phyloP scores from a whole-genome alignment of 768 basidiomycete species.

The Tricholoma hemisulphureum region DNA sequence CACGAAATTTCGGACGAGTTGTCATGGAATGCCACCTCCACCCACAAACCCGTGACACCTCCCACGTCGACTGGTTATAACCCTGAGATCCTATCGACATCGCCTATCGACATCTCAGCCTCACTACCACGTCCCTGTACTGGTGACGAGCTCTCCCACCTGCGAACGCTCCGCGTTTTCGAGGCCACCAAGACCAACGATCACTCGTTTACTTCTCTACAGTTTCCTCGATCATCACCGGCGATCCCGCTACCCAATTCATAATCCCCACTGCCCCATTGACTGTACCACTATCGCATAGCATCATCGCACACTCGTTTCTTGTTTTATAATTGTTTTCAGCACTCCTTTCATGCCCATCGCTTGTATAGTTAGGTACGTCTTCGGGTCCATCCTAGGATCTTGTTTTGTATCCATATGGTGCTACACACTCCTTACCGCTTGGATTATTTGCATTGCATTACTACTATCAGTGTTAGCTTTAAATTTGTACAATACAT shows the following conservation, averaged over 20 bases:
- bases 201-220: conserved; percentile 17
- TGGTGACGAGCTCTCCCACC: conserved; percentile 43
- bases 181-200: conserved; percentile 42
- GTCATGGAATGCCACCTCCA: conserved; percentile 14
- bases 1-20: conserved; percentile 18
- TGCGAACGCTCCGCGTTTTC: conserved; percentile 53
- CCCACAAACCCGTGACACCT: conserved; percentile 18
- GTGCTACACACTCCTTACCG: background rate
- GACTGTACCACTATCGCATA: conserved; percentile 4
- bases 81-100: conserved; percentile 14
- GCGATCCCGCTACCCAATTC: conserved; percentile 12
- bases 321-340: background rate
- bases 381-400: background rate
- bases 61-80: conserved; percentile 11
- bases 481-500: background rate
- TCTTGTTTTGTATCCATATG: background rate
- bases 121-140: conserved; percentile 13
- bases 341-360: background rate
- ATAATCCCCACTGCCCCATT: background rate
- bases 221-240: conserved; percentile 20
- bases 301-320: background rate
- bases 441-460: background rate
- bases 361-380: background rate
- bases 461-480: background rate
- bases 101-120: conserved; percentile 19